Percentiles rank a stretch among this genome's conserved stretches.
Evolutionary conservation across 192 early-diverging fungal genomes (phyloP).

Genomic region (Radiomyces spectabilis): DNA sequence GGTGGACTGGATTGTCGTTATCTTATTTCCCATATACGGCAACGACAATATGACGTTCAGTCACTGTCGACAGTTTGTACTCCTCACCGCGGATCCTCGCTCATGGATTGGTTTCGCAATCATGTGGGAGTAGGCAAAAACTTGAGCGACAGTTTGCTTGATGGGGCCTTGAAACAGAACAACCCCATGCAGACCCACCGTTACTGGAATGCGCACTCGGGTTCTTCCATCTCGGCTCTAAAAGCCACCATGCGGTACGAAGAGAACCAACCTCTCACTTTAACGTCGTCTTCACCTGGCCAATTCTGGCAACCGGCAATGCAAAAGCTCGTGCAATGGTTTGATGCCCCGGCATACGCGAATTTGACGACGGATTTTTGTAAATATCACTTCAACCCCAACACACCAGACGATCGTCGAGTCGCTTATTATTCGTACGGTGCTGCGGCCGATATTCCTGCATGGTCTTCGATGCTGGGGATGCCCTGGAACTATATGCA

Average conservation of each 20-base stretch:
- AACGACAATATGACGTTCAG: conserved; percentile 59
- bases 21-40: conserved; percentile 74
- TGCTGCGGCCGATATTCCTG: conserved; percentile 58
- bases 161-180: not conserved
- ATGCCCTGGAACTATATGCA: conserved; percentile 76
- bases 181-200: not conserved
- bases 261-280: not conserved
- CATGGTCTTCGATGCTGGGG: conserved; percentile 55
- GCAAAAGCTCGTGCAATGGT: conserved; percentile 48
- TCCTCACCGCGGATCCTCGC: conserved; percentile 85
- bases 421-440: conserved; percentile 82
- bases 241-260: conserved; percentile 2
- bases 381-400: conserved; percentile 74
- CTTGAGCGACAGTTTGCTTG: too few relatives aligned
- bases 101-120: conserved; percentile 95
- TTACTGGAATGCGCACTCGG: too few relatives aligned
- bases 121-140: conserved; percentile 67
- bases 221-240: not conserved
- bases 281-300: not conserved
- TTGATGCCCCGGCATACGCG: conserved; percentile 90
- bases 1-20: conserved; percentile 94
- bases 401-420: conserved; percentile 69
- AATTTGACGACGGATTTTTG: conserved; percentile 89
- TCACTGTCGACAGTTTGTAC: conserved; percentile 91
- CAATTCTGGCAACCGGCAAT: not conserved